A percentile compares a stretch with the other conserved stretches of the same genome.
These are phyloP conservation scores for Scedosporium dehoogii DNA, from an alignment of 2,329 filamentous ascomycete species.

Conservation along the genomic window DNA sequence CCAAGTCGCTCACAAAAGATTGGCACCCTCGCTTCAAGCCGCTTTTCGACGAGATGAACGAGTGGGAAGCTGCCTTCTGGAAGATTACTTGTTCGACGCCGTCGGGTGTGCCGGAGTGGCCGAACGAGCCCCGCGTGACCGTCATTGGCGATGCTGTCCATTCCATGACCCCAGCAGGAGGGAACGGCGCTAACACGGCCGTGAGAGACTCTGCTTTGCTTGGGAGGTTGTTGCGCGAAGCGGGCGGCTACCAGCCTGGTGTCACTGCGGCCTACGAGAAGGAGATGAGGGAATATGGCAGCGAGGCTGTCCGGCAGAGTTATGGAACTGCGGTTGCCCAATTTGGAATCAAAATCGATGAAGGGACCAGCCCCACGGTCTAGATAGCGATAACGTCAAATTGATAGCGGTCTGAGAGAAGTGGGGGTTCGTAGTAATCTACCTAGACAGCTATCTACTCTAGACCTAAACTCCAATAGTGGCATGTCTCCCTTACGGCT, in stretches of 20 bases:
- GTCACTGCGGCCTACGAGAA: constrained; percentile 48
- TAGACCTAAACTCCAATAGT: no score
- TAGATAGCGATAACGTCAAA: no score
- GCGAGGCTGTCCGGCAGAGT: constrained; percentile 43
- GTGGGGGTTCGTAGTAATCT: no score
- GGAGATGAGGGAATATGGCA: constrained; percentile 51
- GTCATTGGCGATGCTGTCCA: constrained; percentile 49
- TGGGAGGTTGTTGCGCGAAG: constrained; percentile 38
- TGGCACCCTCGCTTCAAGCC: constrained; percentile 48
- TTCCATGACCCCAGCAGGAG: constrained; percentile 47
- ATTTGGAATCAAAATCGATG: constrained; percentile 38
- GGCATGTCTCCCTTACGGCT: no score
- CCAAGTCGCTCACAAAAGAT: constrained; percentile 39
- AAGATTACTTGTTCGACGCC: constrained; percentile 56
- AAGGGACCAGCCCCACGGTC: constrained; percentile 16
- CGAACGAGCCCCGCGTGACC: constrained; percentile 46
- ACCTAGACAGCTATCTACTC: no score
- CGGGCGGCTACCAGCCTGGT: constrained; percentile 42
- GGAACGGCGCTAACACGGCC: constrained; percentile 48
- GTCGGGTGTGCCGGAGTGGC: constrained; percentile 49
- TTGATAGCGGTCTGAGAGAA: no score
- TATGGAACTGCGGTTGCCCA: constrained; percentile 33
- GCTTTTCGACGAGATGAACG: constrained; percentile 48
- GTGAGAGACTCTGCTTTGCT: constrained; percentile 44
- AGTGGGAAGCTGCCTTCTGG: constrained; percentile 51